Base-by-base conservation (phyloP, 306 rosid species). In the Corylus avellana region DNA sequence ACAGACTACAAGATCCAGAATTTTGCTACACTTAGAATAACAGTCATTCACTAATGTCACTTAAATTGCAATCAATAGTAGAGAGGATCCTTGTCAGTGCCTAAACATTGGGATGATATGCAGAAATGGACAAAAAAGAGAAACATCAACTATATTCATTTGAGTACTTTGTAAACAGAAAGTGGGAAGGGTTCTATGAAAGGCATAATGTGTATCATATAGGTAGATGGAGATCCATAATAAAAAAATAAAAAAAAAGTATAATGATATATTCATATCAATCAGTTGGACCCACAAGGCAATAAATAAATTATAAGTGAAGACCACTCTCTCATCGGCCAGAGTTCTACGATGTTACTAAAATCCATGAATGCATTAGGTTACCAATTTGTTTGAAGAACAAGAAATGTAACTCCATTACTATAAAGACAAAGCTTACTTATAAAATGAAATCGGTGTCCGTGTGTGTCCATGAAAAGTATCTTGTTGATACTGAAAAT, bases 401-500 rank as follows among this genome's bases (percentile, higher is more conserved):
- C 16, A 42, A 42, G 72, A 68, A 37, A 67, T n/a, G 32, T 48
- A 18, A 42, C 42, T 68, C 72, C 16, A 7, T 10, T 68, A 42
- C 72, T 68, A 18, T 22, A 56, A 64, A 27, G 46, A 61, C 14
- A 42, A 20, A 22, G n/a, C 39, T 42, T 35, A 42, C 27, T 44
- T 18, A 48, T 64, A 25, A 0, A 20, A 58, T 54, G 32, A 77
- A 55, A 35, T 44, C 13, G n/a, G 54, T 37, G 13, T 39, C 73
- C 32, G 14, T 25, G 14, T 32, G 73, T 22, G 35, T 67, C 48
- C 76, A 58, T 11, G 58, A 29, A 42, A 42, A 50, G 68, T 73
- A 29, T 78, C 79, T 56, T 29, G 22, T 14, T 48, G 68, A 81
- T n/a, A 74, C 51, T 25, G n/a, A 78, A 63, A 2, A 50, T 51